phyloP scores from a whole-genome alignment of 768 basidiomycete species.

The Leccinum variicolor region DNA sequence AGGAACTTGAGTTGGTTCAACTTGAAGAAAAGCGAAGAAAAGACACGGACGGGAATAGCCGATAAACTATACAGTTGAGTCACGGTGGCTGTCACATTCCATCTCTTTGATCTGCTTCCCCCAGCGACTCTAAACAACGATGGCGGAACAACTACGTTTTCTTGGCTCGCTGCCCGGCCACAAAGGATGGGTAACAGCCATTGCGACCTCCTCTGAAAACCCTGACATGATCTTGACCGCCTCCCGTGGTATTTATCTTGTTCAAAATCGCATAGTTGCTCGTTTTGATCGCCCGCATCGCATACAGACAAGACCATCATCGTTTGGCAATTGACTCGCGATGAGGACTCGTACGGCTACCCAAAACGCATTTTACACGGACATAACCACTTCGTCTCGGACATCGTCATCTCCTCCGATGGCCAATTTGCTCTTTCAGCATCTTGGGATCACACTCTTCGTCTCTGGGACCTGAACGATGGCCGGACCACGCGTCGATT shows the following conservation, averaged over 20 bases:
- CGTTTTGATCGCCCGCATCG: constrained; percentile 20
- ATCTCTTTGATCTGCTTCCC: background rate
- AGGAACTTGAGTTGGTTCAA: background rate
- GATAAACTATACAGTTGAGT: constrained; percentile 57
- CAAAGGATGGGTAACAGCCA: constrained; percentile 98
- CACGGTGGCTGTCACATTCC: constrained; percentile 59
- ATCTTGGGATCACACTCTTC: constrained; percentile 99
- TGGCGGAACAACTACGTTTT: constrained; percentile 86
- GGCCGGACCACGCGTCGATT: constrained; percentile 95
- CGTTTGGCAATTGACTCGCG: constrained; percentile 97
- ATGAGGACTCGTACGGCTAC: constrained; percentile 87
- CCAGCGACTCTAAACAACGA: constrained; percentile 33
- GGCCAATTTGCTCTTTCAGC: constrained; percentile 99
- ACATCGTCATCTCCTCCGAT: constrained; percentile 98
- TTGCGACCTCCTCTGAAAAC: constrained; percentile 97
- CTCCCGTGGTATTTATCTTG: constrained; percentile 73
- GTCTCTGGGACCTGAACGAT: constrained; percentile 99
- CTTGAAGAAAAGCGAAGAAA: background rate
- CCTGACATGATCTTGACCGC: constrained; percentile 99
- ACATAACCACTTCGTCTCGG: constrained; percentile 99
- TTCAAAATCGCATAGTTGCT: constrained; percentile 7
- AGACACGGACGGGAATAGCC: constrained; percentile 22
- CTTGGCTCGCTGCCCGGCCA: constrained; percentile 91
- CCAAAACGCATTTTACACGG: constrained; percentile 97
- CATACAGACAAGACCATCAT: constrained; percentile 99